A percentile compares a stretch with the other conserved stretches of the same genome.
Evolutionary conservation across 2,329 filamentous ascomycete genomes (phyloP).

Genomic region (Lachnellula willkommii): DNA sequence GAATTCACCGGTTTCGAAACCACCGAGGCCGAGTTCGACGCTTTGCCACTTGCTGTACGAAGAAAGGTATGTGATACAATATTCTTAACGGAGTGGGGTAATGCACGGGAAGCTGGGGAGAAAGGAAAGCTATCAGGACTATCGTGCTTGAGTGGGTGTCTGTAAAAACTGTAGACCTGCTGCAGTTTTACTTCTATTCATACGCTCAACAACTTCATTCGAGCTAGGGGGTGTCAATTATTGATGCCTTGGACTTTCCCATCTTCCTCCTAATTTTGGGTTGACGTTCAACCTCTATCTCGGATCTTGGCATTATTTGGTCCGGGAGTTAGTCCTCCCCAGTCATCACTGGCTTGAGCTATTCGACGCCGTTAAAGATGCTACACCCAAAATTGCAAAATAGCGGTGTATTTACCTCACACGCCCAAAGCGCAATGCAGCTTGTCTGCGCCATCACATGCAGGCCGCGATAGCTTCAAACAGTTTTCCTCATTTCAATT

Average conservation of each 20-base stretch:
- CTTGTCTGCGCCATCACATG: neutral
- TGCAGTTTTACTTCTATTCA: too few relatives aligned
- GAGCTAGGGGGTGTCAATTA: too few relatives aligned
- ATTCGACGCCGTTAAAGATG: neutral
- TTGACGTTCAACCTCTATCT: too few relatives aligned
- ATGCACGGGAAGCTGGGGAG: neutral
- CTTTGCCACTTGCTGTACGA: slow-evolving; percentile 44
- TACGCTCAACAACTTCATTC: too few relatives aligned
- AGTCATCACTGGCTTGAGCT: neutral
- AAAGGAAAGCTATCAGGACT: neutral
- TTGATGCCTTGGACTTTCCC: too few relatives aligned
- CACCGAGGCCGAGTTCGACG: slow-evolving; percentile 45
- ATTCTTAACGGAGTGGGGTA: neutral
- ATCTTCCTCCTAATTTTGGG: too few relatives aligned
- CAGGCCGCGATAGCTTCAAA: neutral
- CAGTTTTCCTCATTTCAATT: neutral
- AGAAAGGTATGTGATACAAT: slow-evolving; percentile 41
- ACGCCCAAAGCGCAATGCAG: neutral
- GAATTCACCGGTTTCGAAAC: slow-evolving; percentile 28
- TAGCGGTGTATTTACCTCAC: neutral
- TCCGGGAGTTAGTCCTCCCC: neutral
- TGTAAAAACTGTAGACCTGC: too few relatives aligned
- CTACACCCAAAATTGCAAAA: neutral
- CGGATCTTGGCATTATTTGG: neutral
- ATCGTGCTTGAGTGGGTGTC: neutral